Percentiles rank a stretch among this genome's conserved stretches.
These are phyloP conservation scores for Pelargonium myrrhifolium DNA, from an alignment of 441 rosid genomes.

Conservation along the genomic window DNA sequence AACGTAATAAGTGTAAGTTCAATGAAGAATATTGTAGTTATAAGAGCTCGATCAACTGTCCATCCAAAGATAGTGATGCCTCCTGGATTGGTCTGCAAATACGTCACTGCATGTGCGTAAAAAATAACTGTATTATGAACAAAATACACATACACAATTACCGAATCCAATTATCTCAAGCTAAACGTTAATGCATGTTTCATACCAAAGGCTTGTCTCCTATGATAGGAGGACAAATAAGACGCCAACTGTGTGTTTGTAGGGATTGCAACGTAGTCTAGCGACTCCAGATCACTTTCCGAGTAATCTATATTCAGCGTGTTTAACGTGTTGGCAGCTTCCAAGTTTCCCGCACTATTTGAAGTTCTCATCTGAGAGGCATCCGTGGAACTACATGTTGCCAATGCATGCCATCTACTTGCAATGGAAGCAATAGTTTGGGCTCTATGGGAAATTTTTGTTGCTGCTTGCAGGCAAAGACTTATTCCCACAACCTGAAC, in stretches of 20 bases:
- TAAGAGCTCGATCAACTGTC: conserved; percentile 72
- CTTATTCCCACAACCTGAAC: conserved; percentile 89
- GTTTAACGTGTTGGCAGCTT: conserved; percentile 26
- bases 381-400: conserved; percentile 50
- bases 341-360: conserved; percentile 42
- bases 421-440: conserved; percentile 64
- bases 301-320: conserved; percentile 38
- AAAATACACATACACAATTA: not conserved
- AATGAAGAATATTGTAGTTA: conserved; percentile 80
- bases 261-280: conserved; percentile 63
- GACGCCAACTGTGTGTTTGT: conserved; percentile 52
- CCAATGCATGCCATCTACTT: conserved; percentile 82
- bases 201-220: conserved; percentile 83
- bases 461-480: conserved; percentile 80
- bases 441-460: conserved; percentile 86
- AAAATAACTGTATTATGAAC: not conserved
- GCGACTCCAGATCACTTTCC: conserved; percentile 74
- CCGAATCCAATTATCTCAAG: not conserved
- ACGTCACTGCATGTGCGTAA: conserved; percentile 48
- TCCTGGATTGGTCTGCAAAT: conserved; percentile 80
- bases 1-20: conserved; percentile 74
- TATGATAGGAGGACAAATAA: conserved; percentile 64
- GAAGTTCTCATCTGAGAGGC: conserved; percentile 45
- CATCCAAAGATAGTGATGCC: conserved; percentile 91
- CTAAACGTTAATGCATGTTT: not conserved